Evolutionary conservation across 2,329 filamentous ascomycete genomes (phyloP).

Genomic region (Calcarisporium arbuscula): DNA sequence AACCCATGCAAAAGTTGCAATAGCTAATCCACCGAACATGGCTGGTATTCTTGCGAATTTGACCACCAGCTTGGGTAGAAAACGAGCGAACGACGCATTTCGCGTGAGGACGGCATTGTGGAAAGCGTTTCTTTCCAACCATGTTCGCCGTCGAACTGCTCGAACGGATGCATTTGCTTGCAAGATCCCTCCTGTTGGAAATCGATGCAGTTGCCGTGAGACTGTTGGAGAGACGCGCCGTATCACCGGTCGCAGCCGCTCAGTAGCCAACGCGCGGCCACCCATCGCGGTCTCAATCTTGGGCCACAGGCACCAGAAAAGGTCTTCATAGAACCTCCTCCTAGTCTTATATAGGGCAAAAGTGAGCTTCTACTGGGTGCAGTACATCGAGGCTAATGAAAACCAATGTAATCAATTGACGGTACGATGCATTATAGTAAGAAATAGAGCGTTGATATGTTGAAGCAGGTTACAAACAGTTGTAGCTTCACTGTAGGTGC

Average conservation of each 20-base stretch:
- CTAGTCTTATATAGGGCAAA: no score
- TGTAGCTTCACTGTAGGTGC: no score
- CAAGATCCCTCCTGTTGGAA: slow-evolving; percentile 63
- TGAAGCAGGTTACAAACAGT: no score
- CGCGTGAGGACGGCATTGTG: slow-evolving; percentile 67
- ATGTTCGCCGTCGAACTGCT: slow-evolving; percentile 57
- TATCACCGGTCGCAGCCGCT: slow-evolving; percentile 60
- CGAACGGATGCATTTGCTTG: slow-evolving; percentile 58
- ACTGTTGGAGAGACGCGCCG: slow-evolving; percentile 51
- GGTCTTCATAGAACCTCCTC: no score
- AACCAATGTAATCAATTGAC: no score
- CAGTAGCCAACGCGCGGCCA: slow-evolving; percentile 53
- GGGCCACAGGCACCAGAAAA: no score
- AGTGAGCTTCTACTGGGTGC: no score
- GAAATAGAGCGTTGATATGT: no score
- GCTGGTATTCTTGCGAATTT: slow-evolving; percentile 86
- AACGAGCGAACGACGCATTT: slow-evolving; percentile 58
- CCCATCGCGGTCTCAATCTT: slow-evolving; percentile 23
- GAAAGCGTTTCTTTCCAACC: slow-evolving; percentile 76
- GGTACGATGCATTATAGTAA: no score
- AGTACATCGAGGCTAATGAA: no score
- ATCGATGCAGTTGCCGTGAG: slow-evolving; percentile 59
- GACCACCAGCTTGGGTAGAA: slow-evolving; percentile 79
- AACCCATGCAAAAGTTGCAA: slow-evolving; percentile 83
- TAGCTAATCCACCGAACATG: slow-evolving; percentile 81